Conservation (phyloP, 2,329 filamentous ascomycete species). For the Pseudogymnoascus sp. region DNA sequence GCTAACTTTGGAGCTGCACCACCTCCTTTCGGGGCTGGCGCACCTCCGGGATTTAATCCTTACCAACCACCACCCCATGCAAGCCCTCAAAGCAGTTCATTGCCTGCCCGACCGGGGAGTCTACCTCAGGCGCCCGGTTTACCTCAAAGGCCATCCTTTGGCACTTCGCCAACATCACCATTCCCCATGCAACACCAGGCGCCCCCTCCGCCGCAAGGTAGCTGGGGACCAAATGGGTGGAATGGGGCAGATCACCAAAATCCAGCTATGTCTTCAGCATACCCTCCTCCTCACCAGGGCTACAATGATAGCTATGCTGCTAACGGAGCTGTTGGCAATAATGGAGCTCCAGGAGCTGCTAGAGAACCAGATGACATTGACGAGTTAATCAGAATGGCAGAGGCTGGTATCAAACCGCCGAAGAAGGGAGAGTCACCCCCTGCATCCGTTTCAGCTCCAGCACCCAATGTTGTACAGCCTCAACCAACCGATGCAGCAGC, state of each 20-base stretch:
- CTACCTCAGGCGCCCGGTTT: conserved; percentile 48
- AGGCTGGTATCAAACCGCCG: conserved; percentile 48
- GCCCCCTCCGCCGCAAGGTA: conserved; percentile 20
- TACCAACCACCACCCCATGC: conserved; percentile 35
- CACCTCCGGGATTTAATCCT: conserved; percentile 35
- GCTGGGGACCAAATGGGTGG: conserved; percentile 30
- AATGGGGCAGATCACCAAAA: conserved; percentile 28
- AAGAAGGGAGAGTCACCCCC: conserved; percentile 34
- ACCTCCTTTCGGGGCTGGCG: conserved; percentile 32
- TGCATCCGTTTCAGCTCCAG: conserved; percentile 34
- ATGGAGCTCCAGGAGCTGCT: conserved; percentile 37
- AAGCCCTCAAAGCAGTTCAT: conserved; percentile 29
- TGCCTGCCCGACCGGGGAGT: conserved; percentile 39
- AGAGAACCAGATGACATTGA: conserved; percentile 53
- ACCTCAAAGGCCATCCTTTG: conserved; percentile 51
- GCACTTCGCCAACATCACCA: conserved; percentile 31
- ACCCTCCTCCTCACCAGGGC: conserved; percentile 29
- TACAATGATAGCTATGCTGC: conserved; percentile 26
- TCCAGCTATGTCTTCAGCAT: conserved; percentile 31
- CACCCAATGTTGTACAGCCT: conserved; percentile 22
- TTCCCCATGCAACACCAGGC: conserved; percentile 14
- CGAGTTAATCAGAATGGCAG: conserved; percentile 55
- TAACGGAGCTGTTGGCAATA: conserved; percentile 39
- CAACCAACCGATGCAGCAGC: conserved; percentile 37
- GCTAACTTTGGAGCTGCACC: conserved; percentile 23